Evolutionary conservation across 345 rosid species (phyloP), one percentile per base, ranked within the genome.

Genomic region (Euphorbia lathyris): DNA sequence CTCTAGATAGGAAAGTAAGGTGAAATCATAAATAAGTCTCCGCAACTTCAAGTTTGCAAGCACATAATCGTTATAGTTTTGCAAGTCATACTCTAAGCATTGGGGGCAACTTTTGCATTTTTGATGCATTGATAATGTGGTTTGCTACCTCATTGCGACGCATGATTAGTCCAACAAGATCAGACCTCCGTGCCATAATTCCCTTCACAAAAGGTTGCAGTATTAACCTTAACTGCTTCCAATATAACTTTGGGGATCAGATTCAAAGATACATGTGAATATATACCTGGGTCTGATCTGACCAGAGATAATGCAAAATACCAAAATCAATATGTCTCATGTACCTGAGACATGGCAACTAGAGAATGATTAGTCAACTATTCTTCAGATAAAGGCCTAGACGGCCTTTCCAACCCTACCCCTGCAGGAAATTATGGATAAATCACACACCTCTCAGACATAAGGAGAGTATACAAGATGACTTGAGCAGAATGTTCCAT

Each of bases 401-500:
- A 25, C 50, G 20, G 29, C 1, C 9, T 43, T 4, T 11, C 50
- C 52, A 34, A 19, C 53, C 10, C 3, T 61, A 3, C 53, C 38
- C 27, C 5, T 12, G 23, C 4, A 11, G 19, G 23, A 69, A 53
- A 22, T 72, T 72, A 42, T 57, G 32, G 48, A 57, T 27, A 25
- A 59, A 61, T 9, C 62, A 40, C 16, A 75, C 63, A 92, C 99
- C 97, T 90, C 79, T 95, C 99, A 45, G 99, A 95, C 99, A 95
- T 91, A 70, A 95, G 97, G 69, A 95, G 93, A 59, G 93, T 85
- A 85, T 95, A 95, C 82, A 92, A 82, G 81, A 95, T 87, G 82
- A 95, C 99, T 83, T 95, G 99, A 48, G 97, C 99, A 75, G 84
- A 59, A 75, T 95, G 99, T 77, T 95, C 99, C 86, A 81, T 73